Percentiles rank a stretch among this genome's conserved stretches.
Conservation (phyloP, 306 rosid genomes). For the Mimosa pudica region DNA sequence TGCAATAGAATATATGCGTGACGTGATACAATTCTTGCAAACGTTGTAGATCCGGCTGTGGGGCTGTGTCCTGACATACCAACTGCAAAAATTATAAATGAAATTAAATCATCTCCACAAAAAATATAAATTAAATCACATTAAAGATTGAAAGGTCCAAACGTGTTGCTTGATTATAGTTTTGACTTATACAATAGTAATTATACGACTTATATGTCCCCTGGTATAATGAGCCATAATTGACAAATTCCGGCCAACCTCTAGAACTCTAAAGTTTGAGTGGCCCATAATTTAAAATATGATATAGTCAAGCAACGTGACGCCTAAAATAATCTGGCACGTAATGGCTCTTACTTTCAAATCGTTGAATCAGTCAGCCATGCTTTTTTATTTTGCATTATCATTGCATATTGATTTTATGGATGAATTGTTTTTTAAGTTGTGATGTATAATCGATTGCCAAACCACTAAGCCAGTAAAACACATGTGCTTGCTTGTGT, state of each 20-base stretch:
- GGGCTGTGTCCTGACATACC: conserved; percentile 17
- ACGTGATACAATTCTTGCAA: neutral
- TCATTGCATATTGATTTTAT: neutral
- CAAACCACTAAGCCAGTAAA: conserved; percentile 25
- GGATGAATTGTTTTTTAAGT: conserved; percentile 28
- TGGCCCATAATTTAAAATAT: neutral
- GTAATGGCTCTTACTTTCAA: neutral
- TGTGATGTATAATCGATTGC: neutral
- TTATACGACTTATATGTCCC: neutral
- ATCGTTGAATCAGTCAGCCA: conserved; percentile 4
- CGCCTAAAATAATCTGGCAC: neutral
- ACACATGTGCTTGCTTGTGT: conserved; percentile 7
- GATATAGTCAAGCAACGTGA: neutral
- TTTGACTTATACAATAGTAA: neutral
- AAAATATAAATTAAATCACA: neutral
- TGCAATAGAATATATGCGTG: neutral
- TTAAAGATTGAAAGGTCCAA: conserved; percentile 8
- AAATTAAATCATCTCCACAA: no score
- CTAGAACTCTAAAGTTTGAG: neutral
- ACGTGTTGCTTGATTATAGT: neutral
- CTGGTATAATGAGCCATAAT: neutral
- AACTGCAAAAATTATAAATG: neutral
- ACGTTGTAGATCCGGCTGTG: conserved; percentile 4
- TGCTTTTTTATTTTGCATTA: neutral
- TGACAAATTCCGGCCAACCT: conserved; percentile 23